Conservation (phyloP, 257 asterid genomes). For the Cordia subcordata region DNA sequence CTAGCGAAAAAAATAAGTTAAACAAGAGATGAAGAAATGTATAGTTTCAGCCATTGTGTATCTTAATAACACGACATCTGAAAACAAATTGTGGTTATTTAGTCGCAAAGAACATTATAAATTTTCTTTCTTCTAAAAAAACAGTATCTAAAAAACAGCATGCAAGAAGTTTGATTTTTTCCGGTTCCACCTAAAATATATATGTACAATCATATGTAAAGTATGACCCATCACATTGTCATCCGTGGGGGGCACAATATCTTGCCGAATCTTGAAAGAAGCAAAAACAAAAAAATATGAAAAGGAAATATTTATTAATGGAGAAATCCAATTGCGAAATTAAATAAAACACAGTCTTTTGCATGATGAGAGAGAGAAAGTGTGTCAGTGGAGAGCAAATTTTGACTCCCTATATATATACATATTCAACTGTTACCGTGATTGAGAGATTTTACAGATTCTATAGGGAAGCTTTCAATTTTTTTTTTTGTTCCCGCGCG, state of each 20-base stretch:
- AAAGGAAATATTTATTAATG: conserved; percentile 19
- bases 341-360: conserved; percentile 18
- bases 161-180: neutral
- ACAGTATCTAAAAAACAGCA: neutral
- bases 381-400: conserved; percentile 1
- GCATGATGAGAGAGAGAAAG: conserved; percentile 50
- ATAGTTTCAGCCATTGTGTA: too few species aligned
- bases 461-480: neutral
- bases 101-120: neutral
- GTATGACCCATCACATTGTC: conserved; percentile 21
- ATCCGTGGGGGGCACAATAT: conserved; percentile 34
- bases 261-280: conserved; percentile 34
- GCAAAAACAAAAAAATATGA: conserved; percentile 23
- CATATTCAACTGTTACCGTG: neutral
- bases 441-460: neutral
- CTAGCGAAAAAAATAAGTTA: too few species aligned
- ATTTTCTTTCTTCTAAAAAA: neutral
- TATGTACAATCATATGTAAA: conserved; percentile 18
- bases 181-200: conserved; percentile 6
- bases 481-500: neutral
- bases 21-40: too few species aligned
- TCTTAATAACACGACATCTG: too few species aligned
- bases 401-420: neutral
- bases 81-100: neutral
- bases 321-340: conserved; percentile 17